Base-by-base conservation (phyloP, 2,329 filamentous ascomycete species). In the Fusarium temperatum region DNA sequence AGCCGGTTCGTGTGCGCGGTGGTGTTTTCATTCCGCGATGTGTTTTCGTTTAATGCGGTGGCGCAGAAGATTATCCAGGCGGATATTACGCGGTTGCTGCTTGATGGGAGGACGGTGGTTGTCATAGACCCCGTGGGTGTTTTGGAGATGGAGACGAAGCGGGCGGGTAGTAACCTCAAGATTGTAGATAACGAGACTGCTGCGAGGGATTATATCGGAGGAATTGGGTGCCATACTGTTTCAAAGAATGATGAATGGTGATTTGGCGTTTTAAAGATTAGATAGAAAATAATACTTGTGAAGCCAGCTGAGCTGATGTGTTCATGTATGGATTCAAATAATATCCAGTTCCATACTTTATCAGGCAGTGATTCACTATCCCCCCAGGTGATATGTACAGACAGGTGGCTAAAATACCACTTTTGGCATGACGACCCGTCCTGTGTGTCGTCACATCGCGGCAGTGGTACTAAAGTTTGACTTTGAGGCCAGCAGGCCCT, bases 11-110 rank as follows among this genome's bases (percentile, higher is more conserved):
- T 77, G 10, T 81, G 79, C 41, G 81, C 81, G 0, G 75, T 82
- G 4, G 74, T 82, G 3, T 79, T 82, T 32, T 81, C 80, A 0
- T 78, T 82, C 62, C 75, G 78, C 8, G 79, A 80, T n/a, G 78
- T 75, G 15, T 81, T 80, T 39, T 82, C 81, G 0, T 73, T 82
- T 7, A 82, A 77, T 32, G 47, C 64, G 2, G 75, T 82, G 6
- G 80, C 81, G 0, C 77, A 76, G 24, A 64, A 76, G 5, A 77
- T 82, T 15, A 71, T 82, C 3, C 79, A 75, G 13, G 80, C 80
- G 42, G 73, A 78, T 15, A 77, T 82, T 6, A 55, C 60, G 3
- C 67, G 80, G 2, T 70, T 82, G 8, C 30, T 80, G 0, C 22
- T 59, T 1, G 78, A 77, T 12, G 75, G 72, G 18, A 75, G 75